Evolutionary conservation across 1,284 basidiomycete genomes (phyloP).

Genomic region (Leccinum fuscescens): DNA sequence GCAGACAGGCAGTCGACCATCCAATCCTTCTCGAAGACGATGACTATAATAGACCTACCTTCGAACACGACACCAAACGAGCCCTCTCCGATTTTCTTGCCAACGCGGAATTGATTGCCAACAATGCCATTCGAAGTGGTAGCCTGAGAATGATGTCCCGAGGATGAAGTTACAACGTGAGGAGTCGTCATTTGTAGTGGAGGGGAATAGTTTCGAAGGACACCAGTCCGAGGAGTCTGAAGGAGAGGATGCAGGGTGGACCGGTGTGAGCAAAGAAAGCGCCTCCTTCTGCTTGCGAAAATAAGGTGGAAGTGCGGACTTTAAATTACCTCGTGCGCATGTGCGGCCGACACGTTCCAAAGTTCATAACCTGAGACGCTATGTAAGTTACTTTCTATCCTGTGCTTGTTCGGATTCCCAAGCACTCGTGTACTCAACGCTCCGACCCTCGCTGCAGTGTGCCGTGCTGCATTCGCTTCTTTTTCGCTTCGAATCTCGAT

Average conservation of each 20-base stretch:
- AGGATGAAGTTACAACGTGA: conserved; percentile 74
- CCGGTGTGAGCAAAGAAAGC: conserved; percentile 25
- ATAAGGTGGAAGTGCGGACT: conserved; percentile 35
- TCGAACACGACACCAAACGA: conserved; percentile 84
- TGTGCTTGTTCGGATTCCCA: neutral
- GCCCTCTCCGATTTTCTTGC: conserved; percentile 87
- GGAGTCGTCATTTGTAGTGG: conserved; percentile 60
- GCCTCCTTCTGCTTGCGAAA: conserved; percentile 25
- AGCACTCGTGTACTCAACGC: neutral
- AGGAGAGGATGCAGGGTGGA: conserved; percentile 25
- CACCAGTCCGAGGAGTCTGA: conserved; percentile 33
- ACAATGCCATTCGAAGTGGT: conserved; percentile 68
- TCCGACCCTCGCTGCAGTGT: neutral
- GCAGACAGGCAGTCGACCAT: conserved; percentile 2
- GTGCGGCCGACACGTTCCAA: conserved; percentile 32
- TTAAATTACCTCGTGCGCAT: conserved; percentile 28
- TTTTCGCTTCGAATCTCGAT: neutral
- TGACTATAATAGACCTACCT: conserved; percentile 42
- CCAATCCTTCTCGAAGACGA: conserved; percentile 1
- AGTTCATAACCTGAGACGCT: neutral
- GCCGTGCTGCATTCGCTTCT: neutral
- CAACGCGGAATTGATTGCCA: conserved; percentile 74
- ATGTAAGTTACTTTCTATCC: neutral
- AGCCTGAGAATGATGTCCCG: conserved; percentile 56
- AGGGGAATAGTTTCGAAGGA: conserved; percentile 9